Base-by-base conservation (phyloP, 2,329 filamentous ascomycete species). In the Alternaria sp. region DNA sequence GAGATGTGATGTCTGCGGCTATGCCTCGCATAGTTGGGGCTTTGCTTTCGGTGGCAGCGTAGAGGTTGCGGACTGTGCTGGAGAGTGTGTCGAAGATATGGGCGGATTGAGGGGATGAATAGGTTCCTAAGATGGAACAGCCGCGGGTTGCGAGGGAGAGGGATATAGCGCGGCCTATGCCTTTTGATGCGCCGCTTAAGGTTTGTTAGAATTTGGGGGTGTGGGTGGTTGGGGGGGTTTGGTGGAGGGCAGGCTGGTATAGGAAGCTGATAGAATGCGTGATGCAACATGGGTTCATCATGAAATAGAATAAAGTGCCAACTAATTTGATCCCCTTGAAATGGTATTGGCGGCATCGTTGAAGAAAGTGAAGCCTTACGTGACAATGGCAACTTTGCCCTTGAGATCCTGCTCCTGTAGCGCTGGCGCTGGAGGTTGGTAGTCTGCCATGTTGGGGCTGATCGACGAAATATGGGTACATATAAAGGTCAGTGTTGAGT, bases 311-410 rank as follows among this genome's bases (percentile, higher is more conserved):
- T 1, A 40, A 17, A 17, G 15, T 40, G 36, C 6, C 15, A 40
- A 17, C 4, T 1, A n/a, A 17, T 5, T 1, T 1, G 36, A 0
- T 40, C 9, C 0, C n/a, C 9, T 32, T 1, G 28, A 3, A n/a
- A 0, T 50, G 59, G 28, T 3, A 25, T 15, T 36, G 44, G 4
- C 9, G 28, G 17, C 0, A 21, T 49, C 3, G 44, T 32, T 17
- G 54, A 43, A 25, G 23, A 26, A 36, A 44, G 1, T 25, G 25
- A 13, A n/a, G 40, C 45, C 69, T 61, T 70, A 77, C 73, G 71
- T 77, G 62, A 78, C 71, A n/a, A 77, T 43, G 5, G 76, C 75
- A 30, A 74, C 64, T 61, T 77, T 77, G 21, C 70, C 74, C 47
- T 67, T 64, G 13, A 77, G 63, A 51, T 77, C 73, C 44, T 77